phyloP scores from a whole-genome alignment of 345 rosid genomes.

The Nasturtium officinale region DNA sequence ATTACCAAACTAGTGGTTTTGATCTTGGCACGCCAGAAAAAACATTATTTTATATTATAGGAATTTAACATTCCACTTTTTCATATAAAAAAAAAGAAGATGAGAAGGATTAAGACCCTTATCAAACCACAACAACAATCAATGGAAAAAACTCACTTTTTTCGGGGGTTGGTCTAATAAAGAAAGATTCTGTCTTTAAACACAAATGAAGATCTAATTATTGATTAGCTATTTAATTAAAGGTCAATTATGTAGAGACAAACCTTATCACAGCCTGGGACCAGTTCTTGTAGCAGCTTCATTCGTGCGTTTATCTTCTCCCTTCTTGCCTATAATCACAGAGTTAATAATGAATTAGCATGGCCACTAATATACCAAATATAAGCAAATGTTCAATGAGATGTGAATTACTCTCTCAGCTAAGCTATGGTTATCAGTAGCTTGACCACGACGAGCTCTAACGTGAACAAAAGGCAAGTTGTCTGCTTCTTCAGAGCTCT shows the following conservation, averaged over 20 bases:
- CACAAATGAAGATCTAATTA: slow-evolving; percentile 47
- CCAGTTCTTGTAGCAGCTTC: slow-evolving; percentile 77
- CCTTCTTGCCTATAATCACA: slow-evolving; percentile 67
- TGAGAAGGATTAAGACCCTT: slow-evolving; percentile 22
- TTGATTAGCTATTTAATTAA: slow-evolving; percentile 45
- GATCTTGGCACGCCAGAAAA: slow-evolving; percentile 11
- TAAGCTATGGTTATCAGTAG: slow-evolving; percentile 75
- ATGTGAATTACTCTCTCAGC: slow-evolving; percentile 61
- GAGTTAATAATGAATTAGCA: background rate
- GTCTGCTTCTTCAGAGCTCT: slow-evolving; percentile 55
- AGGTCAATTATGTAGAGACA: slow-evolving; percentile 26
- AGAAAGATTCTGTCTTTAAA: slow-evolving; percentile 33
- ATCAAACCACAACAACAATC: slow-evolving; percentile 20
- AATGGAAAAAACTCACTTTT: slow-evolving; percentile 18
- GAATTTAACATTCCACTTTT: slow-evolving; percentile 10
- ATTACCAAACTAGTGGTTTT: slow-evolving; percentile 24
- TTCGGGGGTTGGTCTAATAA: slow-evolving; percentile 30
- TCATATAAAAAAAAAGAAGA: slow-evolving; percentile 12
- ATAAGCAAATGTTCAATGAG: no score
- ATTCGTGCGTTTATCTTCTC: slow-evolving; percentile 78
- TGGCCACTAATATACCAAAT: no score
- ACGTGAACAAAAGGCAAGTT: slow-evolving; percentile 72
- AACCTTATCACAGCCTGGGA: slow-evolving; percentile 88
- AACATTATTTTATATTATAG: slow-evolving; percentile 2
- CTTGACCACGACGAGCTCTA: slow-evolving; percentile 80